These are phyloP conservation scores for Nothophoma quercina DNA, from an alignment of 2,329 filamentous ascomycete species.

Conservation along the genomic window DNA sequence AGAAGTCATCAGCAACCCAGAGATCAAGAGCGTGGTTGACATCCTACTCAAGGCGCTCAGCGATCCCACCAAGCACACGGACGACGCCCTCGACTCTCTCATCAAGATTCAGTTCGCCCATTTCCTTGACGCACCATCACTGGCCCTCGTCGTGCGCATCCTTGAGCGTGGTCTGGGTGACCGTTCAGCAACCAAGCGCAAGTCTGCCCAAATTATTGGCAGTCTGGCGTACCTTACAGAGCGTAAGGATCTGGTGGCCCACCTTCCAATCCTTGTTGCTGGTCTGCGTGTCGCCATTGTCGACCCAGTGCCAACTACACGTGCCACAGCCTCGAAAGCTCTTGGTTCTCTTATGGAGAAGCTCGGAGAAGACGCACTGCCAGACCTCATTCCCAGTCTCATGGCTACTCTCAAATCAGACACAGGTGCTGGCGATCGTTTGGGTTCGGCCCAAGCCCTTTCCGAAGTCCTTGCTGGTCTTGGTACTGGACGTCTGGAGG, in stretches of 20 bases:
- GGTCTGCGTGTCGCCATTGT: slow-evolving; percentile 89
- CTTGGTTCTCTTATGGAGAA: slow-evolving; percentile 98
- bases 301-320: slow-evolving; percentile 94
- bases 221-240: slow-evolving; percentile 97
- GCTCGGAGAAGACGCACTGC: slow-evolving; percentile 93
- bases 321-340: slow-evolving; percentile 94
- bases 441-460: slow-evolving; percentile 95
- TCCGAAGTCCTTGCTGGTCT: slow-evolving; percentile 95
- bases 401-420: slow-evolving; percentile 99
- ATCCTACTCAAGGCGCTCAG: slow-evolving; percentile 95
- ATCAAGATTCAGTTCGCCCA: slow-evolving; percentile 99
- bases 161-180: slow-evolving; percentile 90
- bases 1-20: slow-evolving; percentile 97
- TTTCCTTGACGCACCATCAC: slow-evolving; percentile 95
- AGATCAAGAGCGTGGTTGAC: slow-evolving; percentile 90
- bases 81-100: slow-evolving; percentile 88
- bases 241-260: slow-evolving; percentile 88
- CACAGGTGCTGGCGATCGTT: slow-evolving; percentile 91
- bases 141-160: slow-evolving; percentile 94
- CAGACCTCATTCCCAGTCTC: slow-evolving; percentile 94
- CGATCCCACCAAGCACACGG: slow-evolving; percentile 95
- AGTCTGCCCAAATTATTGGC: slow-evolving; percentile 96
- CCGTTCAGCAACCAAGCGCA: slow-evolving; percentile 92
- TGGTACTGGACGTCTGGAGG: slow-evolving; percentile 89
- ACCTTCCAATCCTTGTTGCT: slow-evolving; percentile 90